Percentiles rank a stretch among this genome's conserved stretches.
Evolutionary conservation across 306 rosid genomes (phyloP).

Genomic region (Crataegus laevigata): DNA sequence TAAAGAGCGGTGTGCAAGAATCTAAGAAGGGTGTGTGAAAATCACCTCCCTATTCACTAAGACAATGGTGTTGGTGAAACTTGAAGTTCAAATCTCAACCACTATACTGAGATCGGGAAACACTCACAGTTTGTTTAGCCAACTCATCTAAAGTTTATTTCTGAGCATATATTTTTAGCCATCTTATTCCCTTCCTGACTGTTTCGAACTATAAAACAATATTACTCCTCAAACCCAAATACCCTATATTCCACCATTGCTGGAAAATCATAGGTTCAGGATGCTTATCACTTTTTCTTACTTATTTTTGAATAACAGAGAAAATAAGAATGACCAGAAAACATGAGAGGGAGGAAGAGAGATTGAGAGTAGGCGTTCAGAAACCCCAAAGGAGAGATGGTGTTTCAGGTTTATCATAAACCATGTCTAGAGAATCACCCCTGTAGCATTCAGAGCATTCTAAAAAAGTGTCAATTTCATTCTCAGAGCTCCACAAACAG

Average conservation of each 20-base stretch:
- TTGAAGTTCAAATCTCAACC: conserved; percentile 1
- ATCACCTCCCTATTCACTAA: not conserved
- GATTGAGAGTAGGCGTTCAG: not conserved
- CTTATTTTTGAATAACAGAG: not conserved
- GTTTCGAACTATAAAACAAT: not conserved
- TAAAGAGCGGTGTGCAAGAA: too few relatives aligned
- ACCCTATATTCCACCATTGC: not conserved
- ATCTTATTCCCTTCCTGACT: not conserved
- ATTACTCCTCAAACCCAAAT: not conserved
- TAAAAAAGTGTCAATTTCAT: not conserved
- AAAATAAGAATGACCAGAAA: not conserved
- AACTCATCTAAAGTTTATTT: not conserved
- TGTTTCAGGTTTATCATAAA: not conserved
- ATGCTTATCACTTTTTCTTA: not conserved
- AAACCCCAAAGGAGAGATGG: not conserved
- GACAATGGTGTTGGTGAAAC: not conserved
- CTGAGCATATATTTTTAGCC: not conserved
- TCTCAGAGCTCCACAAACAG: not conserved
- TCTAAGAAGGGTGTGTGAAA: too few relatives aligned
- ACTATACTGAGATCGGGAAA: not conserved
- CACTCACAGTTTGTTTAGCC: not conserved
- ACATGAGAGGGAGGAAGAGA: not conserved
- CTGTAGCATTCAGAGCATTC: not conserved
- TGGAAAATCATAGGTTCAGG: not conserved
- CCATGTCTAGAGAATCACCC: not conserved